A percentile compares a stretch with the other conserved stretches of the same genome.
Evolutionary conservation across 164 flowering plant species (phyloP).

Genomic region (Santalum album): DNA sequence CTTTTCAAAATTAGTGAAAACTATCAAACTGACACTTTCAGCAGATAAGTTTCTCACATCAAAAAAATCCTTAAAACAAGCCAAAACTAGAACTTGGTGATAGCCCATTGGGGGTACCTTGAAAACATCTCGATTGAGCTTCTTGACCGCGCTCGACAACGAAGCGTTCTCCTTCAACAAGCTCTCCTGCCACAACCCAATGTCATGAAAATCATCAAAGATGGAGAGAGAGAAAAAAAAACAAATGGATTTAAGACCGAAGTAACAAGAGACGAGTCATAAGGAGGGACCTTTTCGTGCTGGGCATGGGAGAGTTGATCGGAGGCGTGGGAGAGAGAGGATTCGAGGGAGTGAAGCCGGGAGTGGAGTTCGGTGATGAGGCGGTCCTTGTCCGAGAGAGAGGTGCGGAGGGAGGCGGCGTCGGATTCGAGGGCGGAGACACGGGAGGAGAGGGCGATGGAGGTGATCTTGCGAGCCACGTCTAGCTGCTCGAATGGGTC

Average conservation of each 20-base stretch:
- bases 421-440: constrained; percentile 71
- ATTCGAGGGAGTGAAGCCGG: constrained; percentile 58
- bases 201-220: background rate
- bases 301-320: constrained; percentile 47
- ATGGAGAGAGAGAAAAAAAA: background rate
- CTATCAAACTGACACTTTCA: too few relatives aligned
- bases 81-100: too few relatives aligned
- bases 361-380: constrained; percentile 50
- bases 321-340: constrained; percentile 46
- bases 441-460: constrained; percentile 83
- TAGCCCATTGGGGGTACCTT: too few relatives aligned
- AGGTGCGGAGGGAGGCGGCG: constrained; percentile 32
- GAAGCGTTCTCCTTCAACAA: constrained; percentile 61
- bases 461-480: constrained; percentile 89
- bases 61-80: too few relatives aligned
- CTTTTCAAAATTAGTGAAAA: too few relatives aligned
- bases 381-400: constrained; percentile 46
- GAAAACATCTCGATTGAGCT: constrained; percentile 86
- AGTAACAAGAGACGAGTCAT: background rate
- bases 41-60: too few relatives aligned
- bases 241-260: background rate
- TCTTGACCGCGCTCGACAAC: constrained; percentile 55
- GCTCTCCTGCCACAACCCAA: constrained; percentile 37
- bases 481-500: constrained; percentile 94
- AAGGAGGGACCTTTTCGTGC: constrained; percentile 42